Evolutionary conservation across 768 basidiomycete genomes (phyloP), one percentile per base, ranked within the genome.

Genomic region (Auriscalpium microsporum): DNA sequence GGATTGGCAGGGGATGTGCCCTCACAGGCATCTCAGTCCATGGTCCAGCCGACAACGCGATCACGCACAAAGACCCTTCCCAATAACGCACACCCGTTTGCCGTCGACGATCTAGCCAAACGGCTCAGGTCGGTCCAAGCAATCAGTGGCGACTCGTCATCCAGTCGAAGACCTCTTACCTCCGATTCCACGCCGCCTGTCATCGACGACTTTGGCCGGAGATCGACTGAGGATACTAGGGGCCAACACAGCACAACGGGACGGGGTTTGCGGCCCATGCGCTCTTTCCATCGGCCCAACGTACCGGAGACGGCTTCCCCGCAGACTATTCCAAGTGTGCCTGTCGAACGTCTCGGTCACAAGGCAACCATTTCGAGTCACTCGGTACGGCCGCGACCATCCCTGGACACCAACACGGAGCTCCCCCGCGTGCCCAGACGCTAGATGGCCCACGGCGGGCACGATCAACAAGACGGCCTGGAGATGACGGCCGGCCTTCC

Each of bases 261-360:
- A 10, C 52, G 59, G 52, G 46, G 67, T 3, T 60, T 87, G 33
- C 78, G 77, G 17, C 69, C 76, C 19, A 72, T 71, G 75, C 77
- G 81, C 16, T 87, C 87, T 8, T 84, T 89, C 71, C 84, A 81
- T 62, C 79, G 75, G 36, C 66, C 74, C 47, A 67, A 71, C 36
- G 56, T 69, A 14, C 53, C 63, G 1, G 76, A 77, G 8, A 68
- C 68, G 36, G 59, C 37, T 13, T 48, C 48, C 16, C 42, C 55
- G 23, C n/a, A 45, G 16, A 45, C 53, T 10, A 6, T 49, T 10
- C 53, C 44, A 11, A 17, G 45, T 45, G n/a, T 38, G 23, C 13
- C 35, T 1, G 37, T 33, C 33, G 53, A 45, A 17, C 48, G 50
- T 21, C 50, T 60, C 34, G 53, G 53, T 47, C 52, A 58, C 37